Conservation (phyloP, 805 yeast genomes). For the Allodekkera sacchari region DNA sequence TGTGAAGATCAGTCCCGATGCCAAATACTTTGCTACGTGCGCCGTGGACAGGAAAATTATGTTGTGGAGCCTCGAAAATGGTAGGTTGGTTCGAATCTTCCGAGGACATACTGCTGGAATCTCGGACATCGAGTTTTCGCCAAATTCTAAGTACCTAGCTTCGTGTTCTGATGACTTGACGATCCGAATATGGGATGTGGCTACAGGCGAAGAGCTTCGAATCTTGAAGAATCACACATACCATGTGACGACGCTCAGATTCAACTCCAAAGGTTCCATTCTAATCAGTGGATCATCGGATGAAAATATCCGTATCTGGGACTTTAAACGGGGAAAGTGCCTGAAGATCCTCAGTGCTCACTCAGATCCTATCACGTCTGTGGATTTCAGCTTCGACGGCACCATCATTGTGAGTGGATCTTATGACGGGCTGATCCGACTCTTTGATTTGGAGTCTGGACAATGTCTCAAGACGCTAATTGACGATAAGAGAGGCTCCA, state of each 20-base stretch:
- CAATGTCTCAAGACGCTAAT: constrained; percentile 88
- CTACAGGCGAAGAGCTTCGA: constrained; percentile 39
- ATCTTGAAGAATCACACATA: constrained; percentile 73
- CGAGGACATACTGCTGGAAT: constrained; percentile 64
- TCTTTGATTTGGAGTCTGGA: constrained; percentile 83
- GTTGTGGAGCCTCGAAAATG: constrained; percentile 40
- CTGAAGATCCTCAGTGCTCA: constrained; percentile 84
- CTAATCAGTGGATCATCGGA: constrained; percentile 80
- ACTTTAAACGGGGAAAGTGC: constrained; percentile 58
- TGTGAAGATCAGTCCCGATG: constrained; percentile 56
- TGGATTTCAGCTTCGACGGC: constrained; percentile 71
- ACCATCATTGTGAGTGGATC: constrained; percentile 80
- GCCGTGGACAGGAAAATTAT: constrained; percentile 52
- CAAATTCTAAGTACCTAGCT: constrained; percentile 64
- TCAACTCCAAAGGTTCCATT: constrained; percentile 68
- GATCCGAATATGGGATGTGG: constrained; percentile 61
- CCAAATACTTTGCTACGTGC: constrained; percentile 45
- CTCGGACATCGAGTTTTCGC: constrained; percentile 71
- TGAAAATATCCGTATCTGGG: constrained; percentile 91
- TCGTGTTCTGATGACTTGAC: constrained; percentile 84
- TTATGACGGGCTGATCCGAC: constrained; percentile 81
- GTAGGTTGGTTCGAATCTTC: constrained; percentile 26
- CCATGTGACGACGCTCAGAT: constrained; percentile 66
- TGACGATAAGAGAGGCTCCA: constrained; percentile 63
- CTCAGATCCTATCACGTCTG: constrained; percentile 76